phyloP scores from a whole-genome alignment of 116 monocot genomes.

The Phalaenopsis hybrid region DNA sequence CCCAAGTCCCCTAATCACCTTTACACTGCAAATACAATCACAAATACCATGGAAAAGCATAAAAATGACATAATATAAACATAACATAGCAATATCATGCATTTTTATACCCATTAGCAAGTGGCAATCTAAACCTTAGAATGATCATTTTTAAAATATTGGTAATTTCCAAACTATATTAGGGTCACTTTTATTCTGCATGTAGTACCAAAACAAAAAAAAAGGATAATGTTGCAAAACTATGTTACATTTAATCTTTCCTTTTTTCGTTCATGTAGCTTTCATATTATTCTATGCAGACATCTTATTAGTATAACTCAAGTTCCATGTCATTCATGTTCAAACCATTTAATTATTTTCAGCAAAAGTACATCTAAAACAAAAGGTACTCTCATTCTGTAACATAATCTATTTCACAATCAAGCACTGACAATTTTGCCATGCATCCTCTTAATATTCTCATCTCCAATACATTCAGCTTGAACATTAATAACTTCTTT shows the following conservation, averaged over 20 bases:
- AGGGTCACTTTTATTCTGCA: background rate
- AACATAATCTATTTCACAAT: background rate
- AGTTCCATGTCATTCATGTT: background rate
- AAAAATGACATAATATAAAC: no score
- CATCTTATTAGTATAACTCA: background rate
- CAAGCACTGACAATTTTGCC: background rate
- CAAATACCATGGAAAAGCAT: no score
- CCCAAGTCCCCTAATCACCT: no score
- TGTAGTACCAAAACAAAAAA: background rate
- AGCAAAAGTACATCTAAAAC: background rate
- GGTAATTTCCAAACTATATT: background rate
- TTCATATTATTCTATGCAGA: background rate
- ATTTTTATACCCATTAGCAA: background rate
- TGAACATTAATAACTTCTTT: background rate
- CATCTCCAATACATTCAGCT: background rate
- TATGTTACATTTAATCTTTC: background rate
- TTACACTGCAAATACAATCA: no score
- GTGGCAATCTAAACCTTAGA: background rate
- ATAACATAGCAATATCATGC: no score
- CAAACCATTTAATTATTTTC: background rate
- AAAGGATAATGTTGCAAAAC: background rate
- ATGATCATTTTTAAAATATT: background rate
- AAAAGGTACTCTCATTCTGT: background rate
- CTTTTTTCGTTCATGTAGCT: background rate
- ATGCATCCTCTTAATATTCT: background rate